Evolutionary conservation across 176 grass and related monocot genomes (phyloP).

Genomic region (Bromus sterilis): DNA sequence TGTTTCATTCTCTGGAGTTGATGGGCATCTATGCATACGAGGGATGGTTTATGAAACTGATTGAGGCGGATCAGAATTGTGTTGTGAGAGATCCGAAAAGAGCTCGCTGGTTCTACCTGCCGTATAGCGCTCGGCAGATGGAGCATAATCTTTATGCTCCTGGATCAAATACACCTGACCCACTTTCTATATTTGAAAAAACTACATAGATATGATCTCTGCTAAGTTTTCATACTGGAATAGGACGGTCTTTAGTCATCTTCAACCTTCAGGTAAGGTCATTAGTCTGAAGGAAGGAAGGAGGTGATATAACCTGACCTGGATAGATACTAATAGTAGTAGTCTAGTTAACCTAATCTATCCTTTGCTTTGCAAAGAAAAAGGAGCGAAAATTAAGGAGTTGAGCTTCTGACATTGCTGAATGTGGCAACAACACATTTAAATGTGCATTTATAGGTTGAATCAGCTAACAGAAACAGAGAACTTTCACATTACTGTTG

Average conservation of each 20-base stretch:
- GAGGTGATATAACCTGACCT: background rate
- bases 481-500: too few relatives aligned
- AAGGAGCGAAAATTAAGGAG: too few relatives aligned
- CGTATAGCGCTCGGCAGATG: conserved; percentile 69
- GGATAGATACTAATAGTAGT: too few relatives aligned
- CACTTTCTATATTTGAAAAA: conserved; percentile 61
- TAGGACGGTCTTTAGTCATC: conserved; percentile 32
- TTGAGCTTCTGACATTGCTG: too few relatives aligned
- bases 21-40: conserved; percentile 91
- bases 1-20: conserved; percentile 75
- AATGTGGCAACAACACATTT: too few relatives aligned
- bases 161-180: conserved; percentile 54
- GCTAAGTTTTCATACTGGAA: conserved; percentile 83
- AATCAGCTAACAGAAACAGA: too few relatives aligned
- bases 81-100: conserved; percentile 57
- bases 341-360: too few relatives aligned
- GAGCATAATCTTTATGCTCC: conserved; percentile 73
- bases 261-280: background rate
- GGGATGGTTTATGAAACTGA: conserved; percentile 96
- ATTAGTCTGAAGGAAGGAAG: background rate
- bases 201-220: conserved; percentile 71
- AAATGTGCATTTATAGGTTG: too few relatives aligned
- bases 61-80: conserved; percentile 64
- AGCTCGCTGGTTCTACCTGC: conserved; percentile 78
- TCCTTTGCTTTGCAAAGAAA: too few relatives aligned